These are phyloP conservation scores for Fagus sylvatica DNA, from an alignment of 306 rosid genomes.

Conservation along the genomic window DNA sequence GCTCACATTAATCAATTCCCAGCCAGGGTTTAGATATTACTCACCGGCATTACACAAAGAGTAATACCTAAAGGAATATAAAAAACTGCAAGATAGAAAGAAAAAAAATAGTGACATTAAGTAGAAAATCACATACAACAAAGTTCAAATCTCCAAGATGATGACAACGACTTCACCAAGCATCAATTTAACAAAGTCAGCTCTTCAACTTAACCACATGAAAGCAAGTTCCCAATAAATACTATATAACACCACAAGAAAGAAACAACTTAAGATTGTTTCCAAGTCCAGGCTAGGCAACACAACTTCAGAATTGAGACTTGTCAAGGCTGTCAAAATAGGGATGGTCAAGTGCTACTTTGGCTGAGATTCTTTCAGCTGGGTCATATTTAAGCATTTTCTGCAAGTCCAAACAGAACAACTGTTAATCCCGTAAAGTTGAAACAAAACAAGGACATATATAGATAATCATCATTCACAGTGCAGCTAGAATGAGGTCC, in stretches of 20 bases:
- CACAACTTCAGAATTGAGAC: constrained; percentile 62
- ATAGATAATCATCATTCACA: background rate
- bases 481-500: background rate
- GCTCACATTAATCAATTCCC: too few species aligned
- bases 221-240: constrained; percentile 15
- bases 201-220: constrained; percentile 14
- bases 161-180: constrained; percentile 39
- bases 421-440: background rate
- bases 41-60: background rate
- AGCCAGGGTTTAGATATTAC: too few species aligned
- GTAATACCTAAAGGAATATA: background rate
- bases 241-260: background rate
- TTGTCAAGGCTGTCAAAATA: constrained; percentile 90
- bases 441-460: constrained; percentile 5
- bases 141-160: constrained; percentile 67
- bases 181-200: constrained; percentile 8
- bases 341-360: constrained; percentile 92
- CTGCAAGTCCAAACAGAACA: constrained; percentile 43
- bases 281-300: constrained; percentile 1
- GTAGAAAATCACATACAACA: background rate
- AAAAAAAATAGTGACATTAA: background rate
- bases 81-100: background rate
- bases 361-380: constrained; percentile 90
- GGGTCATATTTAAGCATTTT: constrained; percentile 89
- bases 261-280: constrained; percentile 13